Base-by-base conservation (phyloP, 352 stramenopile species). In the Phytopythium kandeliae region DNA sequence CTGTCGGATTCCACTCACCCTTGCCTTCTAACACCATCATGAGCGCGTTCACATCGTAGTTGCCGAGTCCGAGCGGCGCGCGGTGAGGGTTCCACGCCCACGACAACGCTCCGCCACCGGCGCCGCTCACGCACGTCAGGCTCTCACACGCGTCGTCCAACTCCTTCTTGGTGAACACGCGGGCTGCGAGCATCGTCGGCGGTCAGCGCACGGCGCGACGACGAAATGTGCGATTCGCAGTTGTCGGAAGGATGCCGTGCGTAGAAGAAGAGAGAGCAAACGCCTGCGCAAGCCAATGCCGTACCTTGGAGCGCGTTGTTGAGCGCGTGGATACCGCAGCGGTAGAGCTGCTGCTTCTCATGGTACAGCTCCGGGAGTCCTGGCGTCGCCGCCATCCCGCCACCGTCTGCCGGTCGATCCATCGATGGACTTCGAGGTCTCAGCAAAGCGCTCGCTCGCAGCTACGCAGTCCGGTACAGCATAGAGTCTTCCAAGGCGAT, bases 41-140 rank as follows among this genome's bases (percentile, higher is more conserved):
- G 35, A 93, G 65, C 42, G 71, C 78, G 45, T 93, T 90, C 28
- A 93, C 69, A 45, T 90, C 78, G 54, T 91, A 93, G 55, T 93
- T 93, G 2, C 83, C 83, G 12, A 90, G 62, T 3, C 73, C 75
- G 10, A 93, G 59, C 17, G 78, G 65, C 33, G 78, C 63, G 52
- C 65, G 67, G 48, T 91, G 76, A n/a, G 77, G 74, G 34, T 87
- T 81, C 69, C 74, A 89, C 21, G 65, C 58, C 56, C 69, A 75
- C 11, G 55, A 59, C 40, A 66, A 24, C 4, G 58, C 33, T 12
- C 57, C 47, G 13, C 45, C 28, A 31, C 33, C 51, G 5, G 53
- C 49, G 41, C 59, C 55, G 2, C 33, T 46, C 28, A 63, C 31
- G 33, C 54, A 40, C 26, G 57, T 59, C 37, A 89, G 44, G 24